Base-by-base conservation (phyloP, 495 filamentous ascomycete species). In the Geopyxis carbonaria region DNA sequence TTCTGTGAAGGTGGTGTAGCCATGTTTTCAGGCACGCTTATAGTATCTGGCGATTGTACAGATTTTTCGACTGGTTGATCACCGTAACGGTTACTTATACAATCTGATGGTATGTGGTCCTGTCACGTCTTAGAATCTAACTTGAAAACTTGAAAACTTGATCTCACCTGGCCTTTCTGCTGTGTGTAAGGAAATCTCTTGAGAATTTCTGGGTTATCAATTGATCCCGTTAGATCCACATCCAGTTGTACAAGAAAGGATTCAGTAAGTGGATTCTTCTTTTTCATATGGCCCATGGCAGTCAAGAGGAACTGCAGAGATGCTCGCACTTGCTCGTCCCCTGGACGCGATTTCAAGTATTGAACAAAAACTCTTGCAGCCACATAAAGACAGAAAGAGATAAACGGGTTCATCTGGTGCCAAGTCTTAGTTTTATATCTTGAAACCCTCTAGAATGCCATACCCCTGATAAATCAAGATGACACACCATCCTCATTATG, bases 161-260 rank as follows among this genome's bases (percentile, higher is more conserved):
- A n/a, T 9, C 43, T 42, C 42, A 52, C 50, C 40, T 53, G 36
- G 28, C 50, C 50, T 21, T 51, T 48, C 20, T 48, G 48, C 3
- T 48, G 47, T 5, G 39, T 29, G 21, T 48, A 54, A 1, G 51
- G 51, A 13, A 54, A 54, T 22, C 38, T 54, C 18, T 31, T 42
- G n/a, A 37, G 21, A 9, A 48, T 49, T 10, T 40, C 38, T 8
- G 48, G 48, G 0, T 29, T 1, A 3, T 53, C 51, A 16, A 49
- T 24, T 4, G 37, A 32, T 18, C 53, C 52, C 1, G 44, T 55
- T 5, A 94, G 68, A 51, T 99, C 89, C 6, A 93, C 76, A 53
- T 94, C 83, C 3, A 99, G 64, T 59, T 95, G 89, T 18, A 87
- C 77, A 23, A 95, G 63, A 65, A 99, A 99, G 0, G 86, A 93